Conservation (phyloP, 2,329 filamentous ascomycete genomes). For the Teratosphaeria nubilosa region DNA sequence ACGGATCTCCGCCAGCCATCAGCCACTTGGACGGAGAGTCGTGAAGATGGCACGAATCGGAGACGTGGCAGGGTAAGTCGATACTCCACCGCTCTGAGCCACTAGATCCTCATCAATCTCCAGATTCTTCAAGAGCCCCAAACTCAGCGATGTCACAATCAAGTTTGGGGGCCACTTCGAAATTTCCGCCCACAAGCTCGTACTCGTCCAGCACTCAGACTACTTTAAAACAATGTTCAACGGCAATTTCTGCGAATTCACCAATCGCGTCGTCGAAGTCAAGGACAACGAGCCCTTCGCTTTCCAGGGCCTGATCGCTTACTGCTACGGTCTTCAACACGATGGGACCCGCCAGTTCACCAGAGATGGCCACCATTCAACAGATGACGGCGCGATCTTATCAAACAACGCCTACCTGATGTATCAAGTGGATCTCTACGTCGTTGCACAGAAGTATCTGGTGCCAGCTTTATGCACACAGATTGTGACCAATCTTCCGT, state of each 20-base stretch:
- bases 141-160: neutral
- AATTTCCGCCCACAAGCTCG: slow-evolving; percentile 1
- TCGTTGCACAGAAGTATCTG: slow-evolving; percentile 5
- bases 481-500: neutral
- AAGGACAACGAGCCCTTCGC: slow-evolving; percentile 3
- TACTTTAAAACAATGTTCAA: slow-evolving; percentile 3
- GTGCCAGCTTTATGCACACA: slow-evolving; percentile 1
- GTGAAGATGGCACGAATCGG: neutral
- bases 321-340: slow-evolving; percentile 3
- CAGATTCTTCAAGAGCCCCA: neutral
- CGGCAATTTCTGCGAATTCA: slow-evolving; percentile 3
- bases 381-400: neutral
- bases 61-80: neutral
- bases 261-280: neutral
- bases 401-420: neutral
- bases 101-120: neutral
- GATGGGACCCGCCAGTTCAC: neutral
- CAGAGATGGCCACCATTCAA: neutral
- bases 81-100: neutral
- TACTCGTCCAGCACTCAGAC: neutral
- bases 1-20: neutral
- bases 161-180: neutral
- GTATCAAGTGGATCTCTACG: slow-evolving; percentile 2
- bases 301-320: slow-evolving; percentile 1
- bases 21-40: neutral